Percentiles rank a stretch among this genome's conserved stretches.
Conservation (phyloP, 768 basidiomycete species). For the Hortiboletus campestris region DNA sequence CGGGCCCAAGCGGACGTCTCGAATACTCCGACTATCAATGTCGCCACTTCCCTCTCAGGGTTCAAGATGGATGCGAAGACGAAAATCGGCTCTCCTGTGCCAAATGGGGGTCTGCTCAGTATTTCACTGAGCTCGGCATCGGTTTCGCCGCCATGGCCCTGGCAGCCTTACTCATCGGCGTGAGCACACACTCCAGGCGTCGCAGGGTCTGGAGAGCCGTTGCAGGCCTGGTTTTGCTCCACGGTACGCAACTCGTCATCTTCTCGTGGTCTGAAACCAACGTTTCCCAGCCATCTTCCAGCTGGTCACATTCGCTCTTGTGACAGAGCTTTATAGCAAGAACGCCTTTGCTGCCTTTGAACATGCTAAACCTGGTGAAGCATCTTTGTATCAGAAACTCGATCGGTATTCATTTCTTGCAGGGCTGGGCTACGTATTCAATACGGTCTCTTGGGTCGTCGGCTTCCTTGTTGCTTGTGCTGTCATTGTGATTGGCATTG, state of each 20-base stretch:
- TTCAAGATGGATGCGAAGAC: conserved; percentile 44
- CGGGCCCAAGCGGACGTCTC: conserved; percentile 41
- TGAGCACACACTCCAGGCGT: conserved; percentile 70
- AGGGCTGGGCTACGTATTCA: conserved; percentile 64
- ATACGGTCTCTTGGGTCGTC: conserved; percentile 58
- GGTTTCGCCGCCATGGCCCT: conserved; percentile 63
- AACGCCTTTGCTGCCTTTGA: conserved; percentile 50
- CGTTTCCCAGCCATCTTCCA: conserved; percentile 50
- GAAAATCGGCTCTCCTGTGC: conserved; percentile 61
- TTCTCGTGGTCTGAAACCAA: neutral
- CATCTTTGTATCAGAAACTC: neutral
- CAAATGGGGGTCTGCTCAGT: conserved; percentile 69
- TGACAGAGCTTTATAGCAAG: conserved; percentile 58
- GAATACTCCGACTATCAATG: conserved; percentile 60
- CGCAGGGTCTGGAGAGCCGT: conserved; percentile 76
- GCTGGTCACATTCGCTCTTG: conserved; percentile 57
- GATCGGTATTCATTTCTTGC: conserved; percentile 2
- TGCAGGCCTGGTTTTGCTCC: conserved; percentile 59
- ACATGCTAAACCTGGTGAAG: conserved; percentile 58
- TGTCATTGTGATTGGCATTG: conserved; percentile 60
- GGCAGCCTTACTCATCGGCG: conserved; percentile 59
- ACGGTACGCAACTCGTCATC: conserved; percentile 39
- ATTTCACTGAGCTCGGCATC: conserved; percentile 59
- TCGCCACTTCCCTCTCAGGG: conserved; percentile 60
- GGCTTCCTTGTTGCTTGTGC: conserved; percentile 51